Conservation (phyloP, 805 yeast genomes). For the Wickerhamiella qilinensis region DNA sequence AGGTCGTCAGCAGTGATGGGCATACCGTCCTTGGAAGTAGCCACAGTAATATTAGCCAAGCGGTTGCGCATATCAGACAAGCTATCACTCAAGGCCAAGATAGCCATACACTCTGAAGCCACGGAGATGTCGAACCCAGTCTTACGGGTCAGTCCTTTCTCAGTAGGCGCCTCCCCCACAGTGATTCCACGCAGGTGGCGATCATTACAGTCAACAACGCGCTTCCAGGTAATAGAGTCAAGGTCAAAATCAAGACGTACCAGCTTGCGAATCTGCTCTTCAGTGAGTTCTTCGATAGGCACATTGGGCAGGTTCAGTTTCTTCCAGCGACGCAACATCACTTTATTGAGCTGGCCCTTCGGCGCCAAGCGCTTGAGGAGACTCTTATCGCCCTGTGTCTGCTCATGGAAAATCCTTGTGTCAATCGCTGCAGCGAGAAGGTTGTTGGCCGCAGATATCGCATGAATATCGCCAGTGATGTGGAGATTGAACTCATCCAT, state of each 20-base stretch:
- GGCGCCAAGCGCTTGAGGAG: slow-evolving; percentile 79
- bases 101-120: slow-evolving; percentile 94
- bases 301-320: slow-evolving; percentile 64
- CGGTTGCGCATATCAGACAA: slow-evolving; percentile 74
- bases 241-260: slow-evolving; percentile 82
- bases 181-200: slow-evolving; percentile 80
- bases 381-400: slow-evolving; percentile 65
- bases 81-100: slow-evolving; percentile 66
- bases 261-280: slow-evolving; percentile 56
- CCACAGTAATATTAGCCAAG: slow-evolving; percentile 80
- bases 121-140: slow-evolving; percentile 95
- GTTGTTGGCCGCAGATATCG: slow-evolving; percentile 87
- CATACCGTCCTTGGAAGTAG: slow-evolving; percentile 53
- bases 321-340: slow-evolving; percentile 58
- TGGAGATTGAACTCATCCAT: slow-evolving; percentile 99
- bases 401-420: slow-evolving; percentile 92
- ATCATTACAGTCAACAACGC: slow-evolving; percentile 92
- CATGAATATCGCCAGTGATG: slow-evolving; percentile 94
- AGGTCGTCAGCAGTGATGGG: slow-evolving; percentile 90
- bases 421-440: slow-evolving; percentile 91
- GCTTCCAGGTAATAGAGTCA: slow-evolving; percentile 74
- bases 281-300: slow-evolving; percentile 55
- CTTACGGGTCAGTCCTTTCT: slow-evolving; percentile 69
- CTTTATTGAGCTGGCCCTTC: slow-evolving; percentile 62
- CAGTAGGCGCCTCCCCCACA: slow-evolving; percentile 83